Evolutionary conservation across 148 eudicot genomes (phyloP).

Genomic region (Persicaria tinctoria): DNA sequence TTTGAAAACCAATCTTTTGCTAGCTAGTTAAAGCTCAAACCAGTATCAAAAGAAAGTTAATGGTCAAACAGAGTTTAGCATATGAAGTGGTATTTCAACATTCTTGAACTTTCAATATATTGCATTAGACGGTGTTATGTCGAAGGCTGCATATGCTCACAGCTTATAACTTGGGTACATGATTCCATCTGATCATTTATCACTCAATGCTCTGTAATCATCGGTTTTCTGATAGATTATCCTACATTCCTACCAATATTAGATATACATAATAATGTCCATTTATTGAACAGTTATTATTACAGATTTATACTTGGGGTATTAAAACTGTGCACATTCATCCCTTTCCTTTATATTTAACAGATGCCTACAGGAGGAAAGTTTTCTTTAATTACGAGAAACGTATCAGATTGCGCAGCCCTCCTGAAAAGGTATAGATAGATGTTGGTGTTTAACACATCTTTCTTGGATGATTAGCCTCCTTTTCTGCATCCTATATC

Average conservation of each 20-base stretch:
- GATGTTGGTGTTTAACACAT: not conserved
- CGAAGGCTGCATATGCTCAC: not conserved
- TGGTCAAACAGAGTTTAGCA: not conserved
- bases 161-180: not conserved
- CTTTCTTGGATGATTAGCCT: no score
- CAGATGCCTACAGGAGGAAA: constrained; percentile 79
- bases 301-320: not conserved
- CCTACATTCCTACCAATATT: not conserved
- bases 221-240: not conserved
- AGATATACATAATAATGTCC: not conserved
- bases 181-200: not conserved
- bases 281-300: not conserved
- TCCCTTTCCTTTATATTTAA: constrained; percentile 12
- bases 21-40: not conserved
- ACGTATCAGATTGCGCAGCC: constrained; percentile 72
- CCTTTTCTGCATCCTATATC: constrained; percentile 2
- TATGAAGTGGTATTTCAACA: not conserved
- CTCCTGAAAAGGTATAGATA: constrained; percentile 80
- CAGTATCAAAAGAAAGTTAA: not conserved
- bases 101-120: not conserved
- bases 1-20: not conserved
- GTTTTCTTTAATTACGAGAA: constrained; percentile 86
- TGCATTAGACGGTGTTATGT: not conserved
- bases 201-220: not conserved
- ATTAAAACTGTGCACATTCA: not conserved